These are phyloP conservation scores for Retiboletus flavoniger DNA, from an alignment of 1,284 basidiomycete genomes.

Conservation along the genomic window DNA sequence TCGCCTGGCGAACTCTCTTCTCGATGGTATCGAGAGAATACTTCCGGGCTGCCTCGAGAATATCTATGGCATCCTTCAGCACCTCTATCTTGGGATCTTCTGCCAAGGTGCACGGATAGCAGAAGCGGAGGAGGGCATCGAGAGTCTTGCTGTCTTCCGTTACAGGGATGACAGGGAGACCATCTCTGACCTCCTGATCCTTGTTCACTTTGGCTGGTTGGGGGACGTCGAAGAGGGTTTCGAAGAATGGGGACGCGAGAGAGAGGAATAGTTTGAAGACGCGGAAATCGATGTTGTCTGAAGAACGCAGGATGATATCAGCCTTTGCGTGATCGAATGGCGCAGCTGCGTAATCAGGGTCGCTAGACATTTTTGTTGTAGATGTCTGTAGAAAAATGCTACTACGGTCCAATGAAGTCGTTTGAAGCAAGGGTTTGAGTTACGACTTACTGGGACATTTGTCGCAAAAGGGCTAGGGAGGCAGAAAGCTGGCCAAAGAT, in stretches of 20 bases:
- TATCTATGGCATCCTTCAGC: conserved; percentile 4
- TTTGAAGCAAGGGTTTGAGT: no score
- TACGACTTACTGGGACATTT: no score
- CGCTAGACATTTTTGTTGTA: no score
- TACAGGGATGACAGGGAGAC: conserved; percentile 22
- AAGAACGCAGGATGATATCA: neutral
- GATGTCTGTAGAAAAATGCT: no score
- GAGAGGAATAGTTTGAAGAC: no score
- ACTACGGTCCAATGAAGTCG: no score
- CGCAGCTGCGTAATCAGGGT: neutral
- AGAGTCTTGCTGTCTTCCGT: conserved; percentile 19
- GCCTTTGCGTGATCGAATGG: neutral
- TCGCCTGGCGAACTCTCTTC: conserved; percentile 14
- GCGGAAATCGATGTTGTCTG: no score
- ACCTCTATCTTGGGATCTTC: conserved; percentile 15
- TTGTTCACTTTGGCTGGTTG: neutral
- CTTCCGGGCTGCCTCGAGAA: conserved; percentile 15
- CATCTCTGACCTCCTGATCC: conserved; percentile 1
- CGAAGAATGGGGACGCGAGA: neutral
- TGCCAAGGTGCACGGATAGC: conserved; percentile 24
- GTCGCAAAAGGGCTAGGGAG: no score
- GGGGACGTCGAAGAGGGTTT: neutral
- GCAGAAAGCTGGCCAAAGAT: no score
- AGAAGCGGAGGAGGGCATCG: conserved; percentile 18
- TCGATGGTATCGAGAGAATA: conserved; percentile 16